These are phyloP conservation scores for Biancaea sappan DNA, from an alignment of 306 rosid species.

Conservation along the genomic window DNA sequence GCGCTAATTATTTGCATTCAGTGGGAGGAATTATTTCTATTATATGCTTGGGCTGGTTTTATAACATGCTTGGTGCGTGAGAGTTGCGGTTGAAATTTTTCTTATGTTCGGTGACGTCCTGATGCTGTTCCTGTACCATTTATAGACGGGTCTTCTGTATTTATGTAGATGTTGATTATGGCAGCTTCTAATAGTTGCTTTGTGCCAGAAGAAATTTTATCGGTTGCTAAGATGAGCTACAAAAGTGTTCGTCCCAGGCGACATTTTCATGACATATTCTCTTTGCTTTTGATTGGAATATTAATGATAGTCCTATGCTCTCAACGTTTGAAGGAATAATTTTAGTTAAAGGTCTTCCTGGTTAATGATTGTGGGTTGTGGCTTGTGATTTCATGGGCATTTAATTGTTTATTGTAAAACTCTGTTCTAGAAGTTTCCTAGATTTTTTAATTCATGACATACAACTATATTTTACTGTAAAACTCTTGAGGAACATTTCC, in stretches of 20 bases:
- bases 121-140: conserved; percentile 33
- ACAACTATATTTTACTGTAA: neutral
- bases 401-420: neutral
- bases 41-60: conserved; percentile 26
- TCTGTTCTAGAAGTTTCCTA: neutral
- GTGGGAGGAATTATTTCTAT: conserved; percentile 24
- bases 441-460: neutral
- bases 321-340: neutral
- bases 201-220: conserved; percentile 16
- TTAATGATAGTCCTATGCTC: conserved; percentile 16
- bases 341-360: neutral
- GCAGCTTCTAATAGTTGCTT: conserved; percentile 30
- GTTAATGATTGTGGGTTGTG: neutral
- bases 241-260: conserved; percentile 14
- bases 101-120: conserved; percentile 21
- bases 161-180: conserved; percentile 39
- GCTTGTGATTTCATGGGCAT: neutral
- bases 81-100: conserved; percentile 19
- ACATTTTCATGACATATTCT: conserved; percentile 13
- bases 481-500: neutral
- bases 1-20: conserved; percentile 22
- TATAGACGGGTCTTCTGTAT: conserved; percentile 21
- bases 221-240: conserved; percentile 34
- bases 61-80: conserved; percentile 24
- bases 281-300: conserved; percentile 26